Base-by-base conservation (phyloP, 2,329 filamentous ascomycete genomes). In the Arthroderma sp. region DNA sequence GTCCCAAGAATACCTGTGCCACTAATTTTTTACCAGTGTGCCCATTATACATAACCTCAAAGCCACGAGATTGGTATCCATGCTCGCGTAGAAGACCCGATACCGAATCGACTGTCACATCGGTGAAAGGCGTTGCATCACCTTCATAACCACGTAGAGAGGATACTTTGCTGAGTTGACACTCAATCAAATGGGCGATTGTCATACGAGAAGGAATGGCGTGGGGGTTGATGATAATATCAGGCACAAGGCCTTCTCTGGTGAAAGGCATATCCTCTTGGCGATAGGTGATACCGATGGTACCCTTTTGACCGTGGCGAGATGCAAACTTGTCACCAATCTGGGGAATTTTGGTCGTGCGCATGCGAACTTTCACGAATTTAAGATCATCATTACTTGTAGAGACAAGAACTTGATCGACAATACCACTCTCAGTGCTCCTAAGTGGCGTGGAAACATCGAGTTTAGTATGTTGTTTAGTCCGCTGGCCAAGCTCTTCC, bases 161-260 rank as follows among this genome's bases (percentile, higher is more conserved):
- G 1, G 87, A 86, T 32, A 98, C 91, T 65, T 98, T 98, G 63
- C 86, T 94, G 46, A 98, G 77, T 55, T 96, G 76, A 75, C 91
- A 98, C 72, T 98, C 91, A 63, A 98, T 94, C 77, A 98, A 88
- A 74, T 98, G 91, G 57, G 91, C 91, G 80, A 98, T 98, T 2
- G 93, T 98, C 91, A 98, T 98, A 78, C 91, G 91, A 45, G 91
- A 98, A 0, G 91, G 91, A 76, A 98, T 98, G 61, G 91, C 93
- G 74, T 98, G 91, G 1, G 91, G 91, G 66, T 98, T 98, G 73
- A 98, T 96, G 66, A 98, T 95, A 51, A 98, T 75, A 66, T 98
- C 93, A 0, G 93, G 91, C 0, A 83, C 83, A 43, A 98, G 77
- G 56, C 93, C 91, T 62, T 96, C 86, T 33, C 80, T 73, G 3